These are phyloP conservation scores for Salisapilia sapeloensis DNA, from an alignment of 352 stramenopile species.

Conservation along the genomic window DNA sequence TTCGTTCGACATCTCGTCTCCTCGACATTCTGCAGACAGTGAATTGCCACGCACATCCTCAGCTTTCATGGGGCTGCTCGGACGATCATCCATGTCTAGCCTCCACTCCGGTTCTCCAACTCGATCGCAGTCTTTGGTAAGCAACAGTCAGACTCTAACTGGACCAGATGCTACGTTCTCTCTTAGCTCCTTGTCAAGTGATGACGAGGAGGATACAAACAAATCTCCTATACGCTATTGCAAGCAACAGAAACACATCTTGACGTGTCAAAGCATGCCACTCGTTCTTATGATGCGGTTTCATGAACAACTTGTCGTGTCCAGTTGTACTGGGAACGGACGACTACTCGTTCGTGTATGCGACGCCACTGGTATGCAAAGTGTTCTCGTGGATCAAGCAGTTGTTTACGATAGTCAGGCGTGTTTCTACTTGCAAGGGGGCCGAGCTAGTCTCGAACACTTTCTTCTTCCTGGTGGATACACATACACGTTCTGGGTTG, in stretches of 20 bases:
- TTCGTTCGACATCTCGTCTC: not conserved
- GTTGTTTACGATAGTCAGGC: slow-evolving; percentile 53
- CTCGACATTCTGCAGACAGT: too few species aligned
- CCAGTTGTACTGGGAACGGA: slow-evolving; percentile 24
- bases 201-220: not conserved
- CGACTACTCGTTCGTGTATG: slow-evolving; percentile 46
- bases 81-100: too few species aligned
- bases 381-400: slow-evolving; percentile 26
- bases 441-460: slow-evolving; percentile 17
- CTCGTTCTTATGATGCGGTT: slow-evolving; percentile 23
- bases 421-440: slow-evolving; percentile 34
- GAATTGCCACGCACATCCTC: too few species aligned
- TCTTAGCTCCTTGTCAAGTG: too few species aligned
- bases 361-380: slow-evolving; percentile 24
- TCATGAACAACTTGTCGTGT: slow-evolving; percentile 38
- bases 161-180: too few species aligned
- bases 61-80: too few species aligned
- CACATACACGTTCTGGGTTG: slow-evolving; percentile 60
- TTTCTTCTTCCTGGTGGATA: slow-evolving; percentile 26
- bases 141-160: too few species aligned
- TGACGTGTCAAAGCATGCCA: slow-evolving; percentile 9
- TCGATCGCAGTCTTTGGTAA: too few species aligned
- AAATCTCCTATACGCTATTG: slow-evolving; percentile 14
- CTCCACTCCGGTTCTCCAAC: too few species aligned
- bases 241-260: slow-evolving; percentile 12